Evolutionary conservation across 805 yeast genomes (phyloP).

Genomic region (Myxozyma udenii): DNA sequence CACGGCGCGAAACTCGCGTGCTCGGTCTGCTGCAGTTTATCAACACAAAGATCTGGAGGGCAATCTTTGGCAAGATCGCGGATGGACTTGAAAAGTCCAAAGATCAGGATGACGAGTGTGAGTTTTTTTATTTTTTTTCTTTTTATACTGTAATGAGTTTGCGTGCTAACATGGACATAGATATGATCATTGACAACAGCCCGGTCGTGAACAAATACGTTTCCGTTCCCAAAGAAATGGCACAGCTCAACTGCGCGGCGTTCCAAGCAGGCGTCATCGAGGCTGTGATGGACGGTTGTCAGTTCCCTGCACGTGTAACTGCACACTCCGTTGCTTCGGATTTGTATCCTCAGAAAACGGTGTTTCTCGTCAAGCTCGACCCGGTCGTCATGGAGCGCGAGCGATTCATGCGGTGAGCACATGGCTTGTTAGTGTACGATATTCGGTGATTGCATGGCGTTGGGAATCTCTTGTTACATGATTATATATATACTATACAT

Average conservation of each 20-base stretch:
- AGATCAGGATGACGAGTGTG: conserved; percentile 58
- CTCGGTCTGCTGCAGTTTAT: conserved; percentile 71
- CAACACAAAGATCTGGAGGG: conserved; percentile 68
- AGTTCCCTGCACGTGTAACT: conserved; percentile 71
- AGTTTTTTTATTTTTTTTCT: neutral
- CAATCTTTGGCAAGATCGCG: conserved; percentile 68
- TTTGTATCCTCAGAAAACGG: conserved; percentile 62
- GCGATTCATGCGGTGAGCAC: conserved; percentile 33
- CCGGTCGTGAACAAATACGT: conserved; percentile 72
- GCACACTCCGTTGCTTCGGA: conserved; percentile 74
- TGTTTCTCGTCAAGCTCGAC: conserved; percentile 70
- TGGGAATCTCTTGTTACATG: neutral
- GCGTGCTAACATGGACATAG: conserved; percentile 6
- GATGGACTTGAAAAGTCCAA: conserved; percentile 73
- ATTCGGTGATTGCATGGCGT: conserved; percentile 2
- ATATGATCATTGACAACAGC: conserved; percentile 72
- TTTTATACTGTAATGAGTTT: neutral
- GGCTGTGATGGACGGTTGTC: conserved; percentile 71
- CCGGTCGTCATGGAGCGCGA: conserved; percentile 56
- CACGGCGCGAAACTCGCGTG: conserved; percentile 63
- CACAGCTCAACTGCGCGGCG: conserved; percentile 74
- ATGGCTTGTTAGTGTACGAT: neutral
- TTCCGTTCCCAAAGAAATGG: conserved; percentile 74
- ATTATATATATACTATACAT: neutral
- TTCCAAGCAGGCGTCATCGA: conserved; percentile 83